phyloP scores from a whole-genome alignment of 805 yeast genomes.

The Saccharomycopsis javanensis region DNA sequence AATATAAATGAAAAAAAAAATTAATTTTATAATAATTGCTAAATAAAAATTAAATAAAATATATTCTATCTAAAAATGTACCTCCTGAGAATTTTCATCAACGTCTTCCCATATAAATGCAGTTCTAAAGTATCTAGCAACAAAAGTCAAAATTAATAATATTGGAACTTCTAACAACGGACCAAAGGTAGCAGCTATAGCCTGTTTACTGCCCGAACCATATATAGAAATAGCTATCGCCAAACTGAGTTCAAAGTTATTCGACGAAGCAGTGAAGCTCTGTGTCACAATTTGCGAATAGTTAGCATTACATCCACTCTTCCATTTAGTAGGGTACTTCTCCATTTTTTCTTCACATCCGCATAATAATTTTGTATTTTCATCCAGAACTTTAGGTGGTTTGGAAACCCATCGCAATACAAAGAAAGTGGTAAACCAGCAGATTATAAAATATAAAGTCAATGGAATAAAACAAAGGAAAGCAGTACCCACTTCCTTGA shows the following conservation, averaged over 20 bases:
- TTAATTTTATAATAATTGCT: too few species aligned
- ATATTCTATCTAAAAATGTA: not conserved
- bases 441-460: conserved; percentile 35
- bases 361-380: conserved; percentile 24
- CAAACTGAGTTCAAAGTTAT: conserved; percentile 47
- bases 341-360: conserved; percentile 31
- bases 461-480: conserved; percentile 43
- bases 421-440: conserved; percentile 39
- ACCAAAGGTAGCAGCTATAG: conserved; percentile 52
- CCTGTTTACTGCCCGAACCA: conserved; percentile 42
- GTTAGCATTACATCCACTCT: conserved; percentile 29
- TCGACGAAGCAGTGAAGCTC: conserved; percentile 47
- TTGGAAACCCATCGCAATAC: conserved; percentile 26
- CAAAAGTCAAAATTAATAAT: conserved; percentile 30
- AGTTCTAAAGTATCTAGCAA: conserved; percentile 28
- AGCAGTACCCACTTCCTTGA: conserved; percentile 39
- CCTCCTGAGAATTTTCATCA: conserved; percentile 8
- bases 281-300: conserved; percentile 39
- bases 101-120: conserved; percentile 10
- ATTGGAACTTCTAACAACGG: conserved; percentile 53
- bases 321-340: conserved; percentile 22
- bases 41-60: too few species aligned
- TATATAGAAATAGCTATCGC: conserved; percentile 45
- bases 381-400: conserved; percentile 10
- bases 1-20: too few species aligned